A percentile compares a stretch with the other conserved stretches of the same genome.
These are phyloP conservation scores for Trichosporon inkin DNA, from an alignment of 1,284 basidiomycete genomes.

Conservation along the genomic window DNA sequence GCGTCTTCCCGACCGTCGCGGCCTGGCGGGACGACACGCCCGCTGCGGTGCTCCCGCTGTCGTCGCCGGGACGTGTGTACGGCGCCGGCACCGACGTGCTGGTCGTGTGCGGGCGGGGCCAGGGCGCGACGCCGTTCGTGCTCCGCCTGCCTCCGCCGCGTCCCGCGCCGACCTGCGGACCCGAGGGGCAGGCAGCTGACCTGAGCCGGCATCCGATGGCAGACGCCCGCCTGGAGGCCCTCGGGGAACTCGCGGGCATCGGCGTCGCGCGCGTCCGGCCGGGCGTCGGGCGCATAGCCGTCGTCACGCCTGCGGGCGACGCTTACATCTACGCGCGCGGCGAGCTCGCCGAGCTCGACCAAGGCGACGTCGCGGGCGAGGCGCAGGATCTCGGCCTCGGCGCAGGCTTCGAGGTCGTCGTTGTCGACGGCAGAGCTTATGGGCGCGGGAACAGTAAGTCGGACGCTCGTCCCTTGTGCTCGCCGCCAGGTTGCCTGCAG, in stretches of 20 bases:
- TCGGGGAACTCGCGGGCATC: slow-evolving; percentile 37
- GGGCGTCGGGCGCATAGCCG: slow-evolving; percentile 29
- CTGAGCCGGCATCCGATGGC: background rate
- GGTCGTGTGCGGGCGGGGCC: background rate
- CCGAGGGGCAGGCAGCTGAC: too few relatives aligned
- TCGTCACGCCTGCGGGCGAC: slow-evolving; percentile 31
- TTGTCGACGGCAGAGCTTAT: slow-evolving; percentile 26
- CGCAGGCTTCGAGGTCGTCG: slow-evolving; percentile 33
- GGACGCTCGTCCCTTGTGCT: background rate
- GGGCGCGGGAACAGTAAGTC: slow-evolving; percentile 39
- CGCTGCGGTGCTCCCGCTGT: background rate
- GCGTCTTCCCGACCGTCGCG: background rate
- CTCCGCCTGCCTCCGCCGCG: background rate
- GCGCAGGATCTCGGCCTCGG: slow-evolving; percentile 27
- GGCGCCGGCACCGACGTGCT: background rate
- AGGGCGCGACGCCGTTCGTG: background rate
- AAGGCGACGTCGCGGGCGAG: slow-evolving; percentile 12
- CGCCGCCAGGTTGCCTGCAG: background rate
- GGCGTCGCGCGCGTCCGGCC: slow-evolving; percentile 20
- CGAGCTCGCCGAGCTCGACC: background rate
- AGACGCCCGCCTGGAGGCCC: background rate
- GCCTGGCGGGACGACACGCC: background rate
- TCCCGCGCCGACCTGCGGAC: too few relatives aligned
- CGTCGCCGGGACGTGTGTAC: background rate
- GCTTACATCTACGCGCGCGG: slow-evolving; percentile 25